These are phyloP conservation scores for Cyclanthera cordifolia DNA, from an alignment of 306 rosid species.

Conservation along the genomic window DNA sequence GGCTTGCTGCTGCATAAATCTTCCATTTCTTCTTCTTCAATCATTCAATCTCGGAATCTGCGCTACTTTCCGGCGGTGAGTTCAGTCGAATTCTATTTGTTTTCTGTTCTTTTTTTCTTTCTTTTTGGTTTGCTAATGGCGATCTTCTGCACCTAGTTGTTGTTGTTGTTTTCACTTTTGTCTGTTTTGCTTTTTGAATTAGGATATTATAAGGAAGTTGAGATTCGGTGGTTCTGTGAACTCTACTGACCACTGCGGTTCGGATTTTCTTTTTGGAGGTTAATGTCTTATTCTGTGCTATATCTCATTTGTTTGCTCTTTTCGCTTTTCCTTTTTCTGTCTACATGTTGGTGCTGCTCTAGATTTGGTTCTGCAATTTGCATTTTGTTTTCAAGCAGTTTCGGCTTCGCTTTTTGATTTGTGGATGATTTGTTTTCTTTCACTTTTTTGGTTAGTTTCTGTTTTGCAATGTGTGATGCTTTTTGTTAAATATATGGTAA, in stretches of 20 bases:
- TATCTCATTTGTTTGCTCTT: too few species aligned
- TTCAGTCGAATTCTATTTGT: neutral
- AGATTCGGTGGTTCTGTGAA: neutral
- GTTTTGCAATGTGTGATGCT: neutral
- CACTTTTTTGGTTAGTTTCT: neutral
- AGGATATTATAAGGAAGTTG: neutral
- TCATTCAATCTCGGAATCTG: slow-evolving; percentile 1
- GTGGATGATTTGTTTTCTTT: neutral
- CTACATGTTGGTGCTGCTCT: neutral
- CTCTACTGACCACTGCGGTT: neutral
- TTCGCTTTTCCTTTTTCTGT: neutral
- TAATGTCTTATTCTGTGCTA: too few species aligned
- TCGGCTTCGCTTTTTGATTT: neutral
- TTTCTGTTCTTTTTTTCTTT: neutral
- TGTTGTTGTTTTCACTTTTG: neutral
- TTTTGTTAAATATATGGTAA: neutral
- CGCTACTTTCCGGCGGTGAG: neutral
- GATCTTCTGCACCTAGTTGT: neutral
- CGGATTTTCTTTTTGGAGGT: neutral
- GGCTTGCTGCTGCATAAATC: neutral
- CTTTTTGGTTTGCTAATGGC: neutral
- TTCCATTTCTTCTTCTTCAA: neutral
- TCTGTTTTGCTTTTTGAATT: neutral
- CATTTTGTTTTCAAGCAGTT: neutral
- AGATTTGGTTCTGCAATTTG: neutral